A percentile compares a stretch with the other conserved stretches of the same genome.
Conservation (phyloP, 2,329 filamentous ascomycete genomes). For the Alternaria sp. region DNA sequence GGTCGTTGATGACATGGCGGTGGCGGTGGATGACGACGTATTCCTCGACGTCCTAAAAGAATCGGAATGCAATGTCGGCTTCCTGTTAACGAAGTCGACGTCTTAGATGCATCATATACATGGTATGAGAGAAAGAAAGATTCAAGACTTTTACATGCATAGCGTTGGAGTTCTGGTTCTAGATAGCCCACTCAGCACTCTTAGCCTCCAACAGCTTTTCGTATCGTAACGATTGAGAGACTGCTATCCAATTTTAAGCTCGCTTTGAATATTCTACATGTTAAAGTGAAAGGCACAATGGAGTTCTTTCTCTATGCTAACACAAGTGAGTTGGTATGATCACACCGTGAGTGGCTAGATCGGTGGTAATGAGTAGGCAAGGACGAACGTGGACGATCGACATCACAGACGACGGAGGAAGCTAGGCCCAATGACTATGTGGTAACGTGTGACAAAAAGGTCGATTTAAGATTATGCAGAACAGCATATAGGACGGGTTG, state of each 20-base stretch:
- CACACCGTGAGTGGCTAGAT: not conserved
- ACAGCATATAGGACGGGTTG: not conserved
- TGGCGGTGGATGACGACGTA: constrained; percentile 60
- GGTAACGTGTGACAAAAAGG: not conserved
- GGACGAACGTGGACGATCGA: not conserved
- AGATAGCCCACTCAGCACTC: not conserved
- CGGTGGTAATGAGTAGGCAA: not conserved
- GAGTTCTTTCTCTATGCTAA: not conserved
- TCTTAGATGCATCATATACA: constrained; percentile 5
- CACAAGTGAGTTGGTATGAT: not conserved
- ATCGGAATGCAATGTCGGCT: constrained; percentile 55
- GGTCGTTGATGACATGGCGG: constrained; percentile 37
- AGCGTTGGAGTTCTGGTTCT: constrained; percentile 6
- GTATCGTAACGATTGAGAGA: not conserved
- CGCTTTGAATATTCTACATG: not conserved
- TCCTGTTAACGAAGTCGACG: constrained; percentile 59
- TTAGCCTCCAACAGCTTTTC: not conserved
- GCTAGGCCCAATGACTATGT: not conserved
- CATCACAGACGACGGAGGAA: not conserved
- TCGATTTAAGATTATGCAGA: not conserved
- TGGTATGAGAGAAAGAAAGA: not conserved
- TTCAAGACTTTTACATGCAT: constrained; percentile 2
- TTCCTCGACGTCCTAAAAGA: constrained; percentile 60
- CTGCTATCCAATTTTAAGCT: not conserved
- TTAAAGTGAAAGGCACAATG: not conserved